Percentiles rank a stretch among this genome's conserved stretches.
phyloP scores from a whole-genome alignment of 2,329 filamentous ascomycete species.

The Apiospora koreana region DNA sequence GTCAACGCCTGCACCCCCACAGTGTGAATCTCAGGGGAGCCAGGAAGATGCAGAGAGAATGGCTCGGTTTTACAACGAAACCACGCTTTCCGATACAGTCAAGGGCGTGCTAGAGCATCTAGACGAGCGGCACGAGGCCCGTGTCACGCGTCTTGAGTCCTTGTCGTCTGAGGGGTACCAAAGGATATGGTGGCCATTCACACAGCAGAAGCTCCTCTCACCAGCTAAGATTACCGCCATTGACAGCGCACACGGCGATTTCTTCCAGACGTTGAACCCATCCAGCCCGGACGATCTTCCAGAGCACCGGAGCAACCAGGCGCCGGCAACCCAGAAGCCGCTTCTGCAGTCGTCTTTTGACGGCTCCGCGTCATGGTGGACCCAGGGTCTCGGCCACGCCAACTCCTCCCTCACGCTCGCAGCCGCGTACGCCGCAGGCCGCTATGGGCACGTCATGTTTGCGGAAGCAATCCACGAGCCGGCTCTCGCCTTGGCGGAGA shows the following conservation, averaged over 20 bases:
- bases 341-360: conserved; percentile 71
- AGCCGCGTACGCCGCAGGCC: conserved; percentile 77
- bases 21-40: conserved; percentile 35
- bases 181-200: conserved; percentile 85
- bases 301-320: conserved; percentile 13
- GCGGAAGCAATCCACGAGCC: conserved; percentile 79
- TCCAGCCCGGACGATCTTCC: not conserved
- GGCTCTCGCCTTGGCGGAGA: conserved; percentile 68
- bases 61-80: conserved; percentile 61
- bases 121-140: conserved; percentile 51
- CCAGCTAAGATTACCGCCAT: conserved; percentile 69
- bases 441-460: conserved; percentile 90
- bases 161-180: conserved; percentile 63
- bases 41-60: conserved; percentile 56
- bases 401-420: conserved; percentile 71
- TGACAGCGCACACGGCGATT: conserved; percentile 78
- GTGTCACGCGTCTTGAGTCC: conserved; percentile 59
- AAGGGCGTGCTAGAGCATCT: conserved; percentile 52
- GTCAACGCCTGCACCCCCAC: conserved; percentile 61
- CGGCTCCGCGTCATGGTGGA: conserved; percentile 90
- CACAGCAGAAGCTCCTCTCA: conserved; percentile 69
- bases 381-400: conserved; percentile 80
- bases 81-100: conserved; percentile 41
- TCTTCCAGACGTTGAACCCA: conserved; percentile 62
- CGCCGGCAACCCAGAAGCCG: not conserved